These are phyloP conservation scores for Phytopythium cucurbitacearum DNA, from an alignment of 352 stramenopile genomes.

Conservation along the genomic window DNA sequence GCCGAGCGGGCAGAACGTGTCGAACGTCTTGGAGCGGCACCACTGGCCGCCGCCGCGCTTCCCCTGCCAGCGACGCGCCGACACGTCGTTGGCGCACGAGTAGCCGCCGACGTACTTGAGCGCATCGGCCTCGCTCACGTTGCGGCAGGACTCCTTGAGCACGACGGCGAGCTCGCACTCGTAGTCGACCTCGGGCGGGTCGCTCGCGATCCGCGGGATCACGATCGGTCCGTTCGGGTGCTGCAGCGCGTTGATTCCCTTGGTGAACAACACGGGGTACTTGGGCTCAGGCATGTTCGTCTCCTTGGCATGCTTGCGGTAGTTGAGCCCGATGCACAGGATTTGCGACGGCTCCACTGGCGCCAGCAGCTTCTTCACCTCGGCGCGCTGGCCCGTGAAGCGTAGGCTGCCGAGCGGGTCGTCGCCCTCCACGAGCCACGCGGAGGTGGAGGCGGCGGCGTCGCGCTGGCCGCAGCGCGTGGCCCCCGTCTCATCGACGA, in stretches of 20 bases:
- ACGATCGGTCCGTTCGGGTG: constrained; percentile 72
- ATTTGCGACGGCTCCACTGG: constrained; percentile 82
- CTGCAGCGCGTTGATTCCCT: constrained; percentile 77
- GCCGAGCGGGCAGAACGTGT: constrained; percentile 89
- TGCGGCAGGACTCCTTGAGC: constrained; percentile 73
- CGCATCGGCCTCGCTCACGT: constrained; percentile 81
- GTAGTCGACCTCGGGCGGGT: constrained; percentile 83
- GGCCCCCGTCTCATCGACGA: constrained; percentile 50
- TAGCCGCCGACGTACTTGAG: constrained; percentile 87
- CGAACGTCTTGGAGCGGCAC: constrained; percentile 87
- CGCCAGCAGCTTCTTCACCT: constrained; percentile 67
- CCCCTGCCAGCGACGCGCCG: constrained; percentile 85
- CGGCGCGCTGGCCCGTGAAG: constrained; percentile 63
- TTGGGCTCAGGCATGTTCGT: constrained; percentile 82
- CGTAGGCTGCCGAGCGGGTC: constrained; percentile 54
- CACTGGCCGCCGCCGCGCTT: constrained; percentile 86
- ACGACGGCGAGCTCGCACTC: constrained; percentile 90
- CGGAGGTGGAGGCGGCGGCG: constrained; percentile 22
- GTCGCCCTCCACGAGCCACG: constrained; percentile 57
- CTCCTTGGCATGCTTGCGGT: constrained; percentile 85
- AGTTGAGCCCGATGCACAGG: constrained; percentile 88
- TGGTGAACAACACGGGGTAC: constrained; percentile 87
- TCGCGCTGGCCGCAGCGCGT: constrained; percentile 58
- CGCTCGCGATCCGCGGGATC: constrained; percentile 67
- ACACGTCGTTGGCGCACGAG: constrained; percentile 87